Evolutionary conservation across 495 filamentous ascomycete species (phyloP), one percentile per base, ranked within the genome.

Genomic region (Penicillium subrubescens): DNA sequence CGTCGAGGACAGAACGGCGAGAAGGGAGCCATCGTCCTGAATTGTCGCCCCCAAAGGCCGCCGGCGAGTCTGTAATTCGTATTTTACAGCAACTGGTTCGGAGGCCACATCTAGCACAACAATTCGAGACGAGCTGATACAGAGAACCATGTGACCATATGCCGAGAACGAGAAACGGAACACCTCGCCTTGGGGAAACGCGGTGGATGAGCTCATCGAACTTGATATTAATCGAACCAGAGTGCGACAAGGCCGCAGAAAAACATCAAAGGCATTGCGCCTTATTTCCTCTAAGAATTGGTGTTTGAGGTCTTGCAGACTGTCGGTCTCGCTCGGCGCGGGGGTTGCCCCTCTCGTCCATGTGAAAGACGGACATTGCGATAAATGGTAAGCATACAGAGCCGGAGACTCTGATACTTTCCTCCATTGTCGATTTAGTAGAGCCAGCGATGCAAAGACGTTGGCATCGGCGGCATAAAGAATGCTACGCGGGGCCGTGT

Each of bases 121-220:
- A 68, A 96, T 93, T 59, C 92, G 82, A 21, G 92, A 94, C n/a
- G 92, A 94, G 71, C 90, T 93, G 66, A 92, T 89, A 46, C 91
- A 92, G 10, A 96, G 81, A 14, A 94, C 75, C 73, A 88, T 86
- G 59, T 88, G 87, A 12, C 90, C 91, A 65, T 84, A 87, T 8
- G 89, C 86, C 17, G 92, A 94, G 61, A 92, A 87, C 60, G 85
- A 84, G 68, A 95, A 96, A 57, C 92, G 90, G 75, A 96, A 91
- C 50, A 91, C 91, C 74, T 96, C 92, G 23, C 92, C 92, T 7
- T 90, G 89, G 0, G 92, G 92, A 61, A 90, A 89, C 0, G 88
- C 85, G 10, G 90, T 91, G 14, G 92, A 91, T 0, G 91, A 94
- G 63, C 90, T 92, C 72, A 92, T 90, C 19, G 90, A 92, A 35